Percentiles rank a stretch among this genome's conserved stretches.
phyloP scores from a whole-genome alignment of 1,284 basidiomycete genomes.

The Malassezia psittaci region DNA sequence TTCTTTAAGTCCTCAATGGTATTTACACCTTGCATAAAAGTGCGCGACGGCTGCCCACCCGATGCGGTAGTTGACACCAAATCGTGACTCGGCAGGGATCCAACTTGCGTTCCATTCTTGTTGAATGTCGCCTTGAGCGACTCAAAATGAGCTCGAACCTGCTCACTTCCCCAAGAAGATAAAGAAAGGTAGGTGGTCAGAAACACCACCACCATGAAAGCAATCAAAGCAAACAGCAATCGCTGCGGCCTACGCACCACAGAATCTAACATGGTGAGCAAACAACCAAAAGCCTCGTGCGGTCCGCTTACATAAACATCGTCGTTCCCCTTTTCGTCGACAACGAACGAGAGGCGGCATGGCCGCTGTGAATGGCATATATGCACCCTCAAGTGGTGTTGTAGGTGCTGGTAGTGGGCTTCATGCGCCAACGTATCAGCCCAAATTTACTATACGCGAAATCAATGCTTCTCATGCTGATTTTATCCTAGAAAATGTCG shows the following conservation, averaged over 20 bases:
- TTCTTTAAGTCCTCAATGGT: constrained; percentile 34
- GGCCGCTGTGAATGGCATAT: constrained; percentile 15
- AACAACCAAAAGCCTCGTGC: too few species aligned
- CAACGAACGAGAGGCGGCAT: constrained; percentile 4
- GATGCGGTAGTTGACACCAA: not conserved
- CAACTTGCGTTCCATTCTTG: not conserved
- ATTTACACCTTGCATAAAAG: constrained; percentile 13
- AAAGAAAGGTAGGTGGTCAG: constrained; percentile 11
- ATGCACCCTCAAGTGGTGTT: not conserved
- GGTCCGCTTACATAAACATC: too few species aligned
- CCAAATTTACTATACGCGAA: constrained; percentile 32
- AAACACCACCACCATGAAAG: constrained; percentile 7
- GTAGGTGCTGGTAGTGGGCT: not conserved
- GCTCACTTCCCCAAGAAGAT: constrained; percentile 9
- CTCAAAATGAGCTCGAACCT: constrained; percentile 9
- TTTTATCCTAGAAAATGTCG: constrained; percentile 43
- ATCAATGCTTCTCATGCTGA: constrained; percentile 32
- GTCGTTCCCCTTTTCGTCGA: not conserved
- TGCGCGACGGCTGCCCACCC: not conserved
- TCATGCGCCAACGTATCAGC: constrained; percentile 11
- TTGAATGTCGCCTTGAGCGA: not conserved
- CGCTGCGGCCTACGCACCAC: constrained; percentile 15
- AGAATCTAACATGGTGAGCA: constrained; percentile 11
- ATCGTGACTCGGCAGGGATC: not conserved
- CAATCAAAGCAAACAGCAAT: constrained; percentile 9